A percentile compares a stretch with the other conserved stretches of the same genome.
phyloP scores from a whole-genome alignment of 2,329 filamentous ascomycete genomes.

The Colletotrichum shisoi region DNA sequence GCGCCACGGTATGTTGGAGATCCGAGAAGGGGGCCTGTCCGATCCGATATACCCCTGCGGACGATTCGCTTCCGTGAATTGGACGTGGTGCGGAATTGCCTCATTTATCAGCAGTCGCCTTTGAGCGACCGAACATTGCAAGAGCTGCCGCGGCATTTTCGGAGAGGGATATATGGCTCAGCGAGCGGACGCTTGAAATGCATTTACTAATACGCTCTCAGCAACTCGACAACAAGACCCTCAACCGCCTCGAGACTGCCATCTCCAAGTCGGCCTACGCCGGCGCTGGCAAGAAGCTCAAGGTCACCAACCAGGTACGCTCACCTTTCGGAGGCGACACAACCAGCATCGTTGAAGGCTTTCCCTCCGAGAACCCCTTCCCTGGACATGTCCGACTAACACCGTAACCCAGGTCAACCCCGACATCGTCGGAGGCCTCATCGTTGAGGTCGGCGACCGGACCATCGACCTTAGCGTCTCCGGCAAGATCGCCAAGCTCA shows the following conservation, averaged over 20 bases:
- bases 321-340: conserved; percentile 41
- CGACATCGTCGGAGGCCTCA: conserved; percentile 89
- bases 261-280: conserved; percentile 90
- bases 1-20: conserved; percentile 75
- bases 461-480: conserved; percentile 98
- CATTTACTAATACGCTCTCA: conserved; percentile 50
- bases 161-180: neutral
- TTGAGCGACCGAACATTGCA: neutral
- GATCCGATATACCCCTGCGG: neutral
- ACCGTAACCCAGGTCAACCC: conserved; percentile 75
- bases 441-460: conserved; percentile 96
- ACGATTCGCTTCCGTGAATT: neutral
- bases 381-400: neutral
- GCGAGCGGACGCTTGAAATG: neutral
- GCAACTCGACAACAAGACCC: conserved; percentile 86
- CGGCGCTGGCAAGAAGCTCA: conserved; percentile 94
- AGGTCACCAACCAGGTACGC: conserved; percentile 85
- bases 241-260: conserved; percentile 84
- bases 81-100: neutral
- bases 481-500: conserved; percentile 94
- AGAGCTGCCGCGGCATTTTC: neutral
- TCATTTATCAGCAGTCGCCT: neutral
- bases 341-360: neutral
- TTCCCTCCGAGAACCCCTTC: neutral
- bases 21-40: neutral